phyloP scores from a whole-genome alignment of 169 alveolate species.

The Fabrea salina region DNA sequence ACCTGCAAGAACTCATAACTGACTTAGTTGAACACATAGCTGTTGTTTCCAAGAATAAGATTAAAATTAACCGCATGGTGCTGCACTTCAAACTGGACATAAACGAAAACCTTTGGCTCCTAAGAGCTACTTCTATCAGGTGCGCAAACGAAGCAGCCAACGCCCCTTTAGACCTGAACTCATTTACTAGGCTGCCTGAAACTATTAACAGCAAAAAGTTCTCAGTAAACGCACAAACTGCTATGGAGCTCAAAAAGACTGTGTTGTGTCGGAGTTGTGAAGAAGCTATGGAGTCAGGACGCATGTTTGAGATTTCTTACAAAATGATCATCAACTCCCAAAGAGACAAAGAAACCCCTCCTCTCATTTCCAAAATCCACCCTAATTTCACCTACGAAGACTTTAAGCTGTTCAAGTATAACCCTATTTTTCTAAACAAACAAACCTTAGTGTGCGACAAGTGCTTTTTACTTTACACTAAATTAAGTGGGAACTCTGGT shows the following conservation, averaged over 20 bases:
- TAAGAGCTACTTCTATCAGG: conserved; percentile 74
- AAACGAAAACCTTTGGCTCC: conserved; percentile 62
- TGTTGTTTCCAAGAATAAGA: conserved; percentile 64
- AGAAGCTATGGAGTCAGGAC: conserved; percentile 38
- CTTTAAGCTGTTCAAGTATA: conserved; percentile 53
- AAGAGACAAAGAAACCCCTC: conserved; percentile 56
- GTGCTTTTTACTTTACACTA: conserved; percentile 47
- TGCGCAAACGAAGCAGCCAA: conserved; percentile 20
- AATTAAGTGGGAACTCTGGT: conserved; percentile 38
- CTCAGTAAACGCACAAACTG: conserved; percentile 37
- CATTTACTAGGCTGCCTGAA: not conserved
- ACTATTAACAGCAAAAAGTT: conserved; percentile 18
- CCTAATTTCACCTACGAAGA: conserved; percentile 59
- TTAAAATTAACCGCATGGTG: conserved; percentile 72
- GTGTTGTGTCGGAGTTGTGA: conserved; percentile 54
- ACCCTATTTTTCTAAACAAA: conserved; percentile 54
- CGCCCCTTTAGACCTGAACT: not conserved
- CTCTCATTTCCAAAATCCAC: conserved; percentile 51
- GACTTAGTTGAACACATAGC: conserved; percentile 68
- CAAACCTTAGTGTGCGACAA: conserved; percentile 67
- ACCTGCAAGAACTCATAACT: conserved; percentile 56
- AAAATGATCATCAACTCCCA: conserved; percentile 58
- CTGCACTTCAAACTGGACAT: conserved; percentile 66
- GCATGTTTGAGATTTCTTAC: conserved; percentile 63
- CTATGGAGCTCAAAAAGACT: conserved; percentile 58